phyloP scores from a whole-genome alignment of 2,329 filamentous ascomycete species.

The Aureobasidium sp. region DNA sequence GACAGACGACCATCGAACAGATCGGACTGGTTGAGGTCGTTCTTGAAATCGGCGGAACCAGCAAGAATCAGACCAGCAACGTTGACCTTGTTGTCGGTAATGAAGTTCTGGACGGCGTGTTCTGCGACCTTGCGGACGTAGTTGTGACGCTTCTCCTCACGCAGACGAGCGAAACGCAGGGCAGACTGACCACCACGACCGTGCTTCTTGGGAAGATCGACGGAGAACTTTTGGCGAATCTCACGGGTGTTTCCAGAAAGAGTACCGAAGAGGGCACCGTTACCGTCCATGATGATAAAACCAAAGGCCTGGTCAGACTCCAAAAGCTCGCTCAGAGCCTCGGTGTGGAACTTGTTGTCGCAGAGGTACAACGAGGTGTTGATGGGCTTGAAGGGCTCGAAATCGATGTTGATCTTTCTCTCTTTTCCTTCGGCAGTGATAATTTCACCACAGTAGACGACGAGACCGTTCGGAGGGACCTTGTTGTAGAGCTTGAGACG shows the following conservation, averaged over 20 bases:
- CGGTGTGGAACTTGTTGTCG: conserved; percentile 99
- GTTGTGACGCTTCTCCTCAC: conserved; percentile 99
- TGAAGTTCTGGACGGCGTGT: conserved; percentile 96
- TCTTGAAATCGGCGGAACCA: conserved; percentile 98
- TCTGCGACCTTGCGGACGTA: conserved; percentile 99
- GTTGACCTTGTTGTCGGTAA: conserved; percentile 97
- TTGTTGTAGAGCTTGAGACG: conserved; percentile 98
- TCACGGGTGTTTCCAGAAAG: conserved; percentile 96
- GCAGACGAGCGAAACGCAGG: conserved; percentile 96
- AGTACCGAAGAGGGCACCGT: conserved; percentile 93
- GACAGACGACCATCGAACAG: conserved; percentile 90
- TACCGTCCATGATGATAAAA: conserved; percentile 99
- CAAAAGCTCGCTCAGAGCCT: conserved; percentile 90
- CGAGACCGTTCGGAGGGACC: conserved; percentile 92
- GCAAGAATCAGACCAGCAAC: conserved; percentile 91
- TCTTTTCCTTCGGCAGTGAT: conserved; percentile 98
- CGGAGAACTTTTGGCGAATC: conserved; percentile 93
- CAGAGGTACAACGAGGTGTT: conserved; percentile 98
- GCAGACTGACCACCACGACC: conserved; percentile 99
- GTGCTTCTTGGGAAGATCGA: conserved; percentile 99
- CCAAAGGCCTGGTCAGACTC: conserved; percentile 99
- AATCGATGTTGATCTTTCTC: conserved; percentile 99
- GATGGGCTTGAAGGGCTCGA: conserved; percentile 99
- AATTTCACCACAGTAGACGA: conserved; percentile 99
- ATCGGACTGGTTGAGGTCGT: conserved; percentile 94